These are phyloP conservation scores for Blastobotrys persicus DNA, from an alignment of 1,139 yeast species.

Conservation along the genomic window DNA sequence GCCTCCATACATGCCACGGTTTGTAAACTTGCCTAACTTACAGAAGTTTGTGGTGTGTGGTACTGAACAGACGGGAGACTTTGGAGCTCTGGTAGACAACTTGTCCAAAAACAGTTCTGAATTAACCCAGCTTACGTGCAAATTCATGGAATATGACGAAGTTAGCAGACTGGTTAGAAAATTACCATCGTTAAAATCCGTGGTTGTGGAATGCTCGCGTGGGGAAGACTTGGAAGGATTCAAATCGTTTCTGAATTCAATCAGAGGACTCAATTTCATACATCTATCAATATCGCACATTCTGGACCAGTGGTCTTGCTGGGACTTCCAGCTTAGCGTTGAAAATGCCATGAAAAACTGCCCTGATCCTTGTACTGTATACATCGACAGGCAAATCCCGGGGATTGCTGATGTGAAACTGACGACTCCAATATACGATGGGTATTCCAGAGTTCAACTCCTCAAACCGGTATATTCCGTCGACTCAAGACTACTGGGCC, in stretches of 20 bases:
- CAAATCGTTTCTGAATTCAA: neutral
- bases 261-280: neutral
- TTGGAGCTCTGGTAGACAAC: neutral
- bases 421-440: conserved; percentile 5
- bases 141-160: neutral
- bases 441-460: conserved; percentile 5
- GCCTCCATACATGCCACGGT: neutral
- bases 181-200: neutral
- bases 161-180: neutral
- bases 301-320: neutral
- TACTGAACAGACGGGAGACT: neutral
- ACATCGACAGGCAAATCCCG: neutral
- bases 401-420: neutral
- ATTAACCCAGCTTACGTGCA: conserved; percentile 1
- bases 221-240: neutral
- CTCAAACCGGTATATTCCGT: neutral
- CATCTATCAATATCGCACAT: conserved; percentile 1
- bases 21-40: neutral
- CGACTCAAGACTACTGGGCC: neutral
- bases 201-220: neutral
- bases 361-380: neutral
- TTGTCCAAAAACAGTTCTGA: conserved; percentile 1
- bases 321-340: neutral
- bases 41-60: conserved; percentile 2
- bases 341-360: neutral